phyloP scores from a whole-genome alignment of 768 basidiomycete genomes.

The Sutorius australiensis region DNA sequence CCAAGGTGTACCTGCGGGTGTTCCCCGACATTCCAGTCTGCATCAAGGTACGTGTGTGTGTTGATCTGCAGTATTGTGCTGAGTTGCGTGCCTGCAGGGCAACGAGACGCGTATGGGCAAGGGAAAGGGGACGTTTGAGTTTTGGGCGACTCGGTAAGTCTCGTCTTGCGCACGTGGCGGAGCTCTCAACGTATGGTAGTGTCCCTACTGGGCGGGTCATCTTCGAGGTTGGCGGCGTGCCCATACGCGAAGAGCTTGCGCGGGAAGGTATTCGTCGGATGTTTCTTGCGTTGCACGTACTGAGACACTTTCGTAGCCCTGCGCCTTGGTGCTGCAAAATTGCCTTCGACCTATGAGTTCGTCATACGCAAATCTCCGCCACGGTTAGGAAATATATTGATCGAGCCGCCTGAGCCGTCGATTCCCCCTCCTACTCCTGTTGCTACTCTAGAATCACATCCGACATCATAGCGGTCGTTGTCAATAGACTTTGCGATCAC shows the following conservation, averaged over 20 bases:
- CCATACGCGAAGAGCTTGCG: constrained; percentile 89
- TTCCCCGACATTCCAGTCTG: constrained; percentile 98
- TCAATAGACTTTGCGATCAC: neutral
- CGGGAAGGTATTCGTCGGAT: constrained; percentile 62
- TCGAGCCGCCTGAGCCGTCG: constrained; percentile 36
- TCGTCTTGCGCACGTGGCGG: neutral
- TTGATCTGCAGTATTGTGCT: neutral
- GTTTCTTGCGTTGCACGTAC: neutral
- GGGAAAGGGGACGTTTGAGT: constrained; percentile 97
- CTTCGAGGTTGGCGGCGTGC: constrained; percentile 88
- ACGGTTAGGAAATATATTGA: constrained; percentile 64
- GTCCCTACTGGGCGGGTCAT: constrained; percentile 87
- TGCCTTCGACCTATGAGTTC: constrained; percentile 88
- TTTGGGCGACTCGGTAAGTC: constrained; percentile 86
- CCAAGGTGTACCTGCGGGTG: constrained; percentile 80
- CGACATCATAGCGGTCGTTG: constrained; percentile 7
- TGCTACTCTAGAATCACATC: constrained; percentile 8
- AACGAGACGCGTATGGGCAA: constrained; percentile 99
- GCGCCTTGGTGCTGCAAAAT: constrained; percentile 80
- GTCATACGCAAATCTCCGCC: constrained; percentile 66
- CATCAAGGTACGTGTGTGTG: constrained; percentile 65
- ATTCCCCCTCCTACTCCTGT: constrained; percentile 10
- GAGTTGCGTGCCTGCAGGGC: constrained; percentile 48
- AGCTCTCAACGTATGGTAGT: constrained; percentile 37
- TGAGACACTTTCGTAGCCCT: constrained; percentile 51